Evolutionary conservation across 768 basidiomycete genomes (phyloP).

Genomic region (Trametes punicea): DNA sequence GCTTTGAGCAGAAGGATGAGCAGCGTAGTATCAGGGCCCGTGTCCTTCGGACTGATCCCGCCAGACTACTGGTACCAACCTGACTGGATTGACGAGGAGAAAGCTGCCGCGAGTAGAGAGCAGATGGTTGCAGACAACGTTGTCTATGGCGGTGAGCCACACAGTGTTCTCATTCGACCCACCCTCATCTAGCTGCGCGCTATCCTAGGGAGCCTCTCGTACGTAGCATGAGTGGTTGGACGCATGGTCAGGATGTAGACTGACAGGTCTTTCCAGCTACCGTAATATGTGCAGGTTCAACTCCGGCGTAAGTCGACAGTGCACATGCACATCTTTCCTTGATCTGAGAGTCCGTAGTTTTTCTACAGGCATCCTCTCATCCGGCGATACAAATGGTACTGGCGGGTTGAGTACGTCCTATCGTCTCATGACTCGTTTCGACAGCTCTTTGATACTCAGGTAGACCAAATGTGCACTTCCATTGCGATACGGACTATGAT

Average conservation of each 20-base stretch:
- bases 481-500: slow-evolving; percentile 60
- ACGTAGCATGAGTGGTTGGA: slow-evolving; percentile 15
- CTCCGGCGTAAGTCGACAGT: slow-evolving; percentile 48
- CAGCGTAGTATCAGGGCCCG: slow-evolving; percentile 31
- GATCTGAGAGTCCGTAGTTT: slow-evolving; percentile 18
- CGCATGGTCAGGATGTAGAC: neutral
- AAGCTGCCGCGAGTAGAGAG: slow-evolving; percentile 49
- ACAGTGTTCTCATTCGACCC: neutral
- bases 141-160: slow-evolving; percentile 45
- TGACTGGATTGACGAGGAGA: slow-evolving; percentile 66
- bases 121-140: slow-evolving; percentile 47
- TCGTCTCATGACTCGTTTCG: neutral
- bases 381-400: slow-evolving; percentile 67
- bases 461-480: slow-evolving; percentile 69
- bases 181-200: neutral
- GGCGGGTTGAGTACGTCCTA: slow-evolving; percentile 60
- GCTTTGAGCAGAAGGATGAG: slow-evolving; percentile 19
- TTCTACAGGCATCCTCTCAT: slow-evolving; percentile 70
- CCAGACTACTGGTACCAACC: slow-evolving; percentile 69
- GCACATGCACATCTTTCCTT: neutral
- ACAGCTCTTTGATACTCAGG: slow-evolving; percentile 39
- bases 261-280: slow-evolving; percentile 37
- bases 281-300: slow-evolving; percentile 80
- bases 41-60: slow-evolving; percentile 57
- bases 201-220: slow-evolving; percentile 41